These are phyloP conservation scores for Ophidiomyces ophidiicola DNA, from an alignment of 2,329 filamentous ascomycete genomes.

Conservation along the genomic window DNA sequence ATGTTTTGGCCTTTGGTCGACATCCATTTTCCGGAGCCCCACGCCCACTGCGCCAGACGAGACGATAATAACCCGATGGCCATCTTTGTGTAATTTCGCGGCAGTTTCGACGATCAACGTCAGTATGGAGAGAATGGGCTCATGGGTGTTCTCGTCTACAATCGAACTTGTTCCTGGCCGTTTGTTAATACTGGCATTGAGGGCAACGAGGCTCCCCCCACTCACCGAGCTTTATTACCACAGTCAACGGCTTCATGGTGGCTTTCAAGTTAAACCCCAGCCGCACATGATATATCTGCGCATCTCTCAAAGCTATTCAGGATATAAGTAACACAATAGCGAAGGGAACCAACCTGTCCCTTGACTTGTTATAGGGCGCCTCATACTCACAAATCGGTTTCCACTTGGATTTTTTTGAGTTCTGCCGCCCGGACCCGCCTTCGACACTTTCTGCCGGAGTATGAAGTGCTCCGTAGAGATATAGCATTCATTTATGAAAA, in stretches of 20 bases:
- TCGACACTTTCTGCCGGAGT: no score
- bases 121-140: conserved; percentile 80
- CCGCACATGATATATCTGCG: no score
- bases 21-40: conserved; percentile 77
- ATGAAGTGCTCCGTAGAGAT: no score
- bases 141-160: conserved; percentile 88
- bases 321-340: no score
- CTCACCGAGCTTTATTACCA: conserved; percentile 79
- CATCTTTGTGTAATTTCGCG: conserved; percentile 73
- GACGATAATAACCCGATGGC: conserved; percentile 87
- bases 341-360: no score
- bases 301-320: no score
- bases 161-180: conserved; percentile 88
- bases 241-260: conserved; percentile 54
- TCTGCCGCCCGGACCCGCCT: no score
- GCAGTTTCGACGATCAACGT: conserved; percentile 91
- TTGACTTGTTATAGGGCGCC: no score
- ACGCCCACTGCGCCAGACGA: conserved; percentile 96
- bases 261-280: conserved; percentile 50
- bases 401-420: no score
- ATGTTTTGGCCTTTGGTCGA: conserved; percentile 77
- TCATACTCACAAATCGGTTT: no score
- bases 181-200: conserved; percentile 9
- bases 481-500: no score
- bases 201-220: background rate